Evolutionary conservation across 352 stramenopile species (phyloP).

Genomic region (Phytophthora pini): DNA sequence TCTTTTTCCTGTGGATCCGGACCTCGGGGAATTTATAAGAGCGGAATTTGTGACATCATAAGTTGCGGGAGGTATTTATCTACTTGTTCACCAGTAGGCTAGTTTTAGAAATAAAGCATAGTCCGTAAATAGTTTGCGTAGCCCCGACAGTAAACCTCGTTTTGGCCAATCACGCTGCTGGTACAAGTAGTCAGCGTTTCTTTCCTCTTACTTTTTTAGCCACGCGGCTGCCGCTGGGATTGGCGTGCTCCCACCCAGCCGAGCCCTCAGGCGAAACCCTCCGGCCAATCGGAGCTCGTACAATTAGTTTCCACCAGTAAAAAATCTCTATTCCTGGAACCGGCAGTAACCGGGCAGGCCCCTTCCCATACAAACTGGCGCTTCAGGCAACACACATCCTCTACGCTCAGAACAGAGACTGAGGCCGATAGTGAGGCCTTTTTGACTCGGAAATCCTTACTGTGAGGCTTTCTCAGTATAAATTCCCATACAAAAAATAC

Average conservation of each 20-base stretch:
- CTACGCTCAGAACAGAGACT: constrained; percentile 3
- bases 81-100: neutral
- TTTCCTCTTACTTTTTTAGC: constrained; percentile 3
- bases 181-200: constrained; percentile 2
- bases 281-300: neutral
- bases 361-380: constrained; percentile 10
- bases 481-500: neutral
- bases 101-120: neutral
- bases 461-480: constrained; percentile 1
- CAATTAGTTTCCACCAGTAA: no score
- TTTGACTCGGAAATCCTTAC: constrained; percentile 15
- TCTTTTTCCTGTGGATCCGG: constrained; percentile 10
- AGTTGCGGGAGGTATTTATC: neutral
- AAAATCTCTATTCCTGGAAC: neutral
- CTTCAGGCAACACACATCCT: constrained; percentile 7
- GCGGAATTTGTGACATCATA: neutral
- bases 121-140: neutral
- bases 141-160: neutral
- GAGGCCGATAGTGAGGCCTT: constrained; percentile 18
- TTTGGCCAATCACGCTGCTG: constrained; percentile 1
- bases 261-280: constrained; percentile 1
- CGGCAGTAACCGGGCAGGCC: neutral
- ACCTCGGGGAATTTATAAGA: constrained; percentile 3
- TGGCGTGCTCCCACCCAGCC: neutral
- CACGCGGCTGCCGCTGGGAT: neutral